A percentile compares a stretch with the other conserved stretches of the same genome.
These are phyloP conservation scores for Nicotiana knightiana DNA, from an alignment of 257 asterid species.

Conservation along the genomic window DNA sequence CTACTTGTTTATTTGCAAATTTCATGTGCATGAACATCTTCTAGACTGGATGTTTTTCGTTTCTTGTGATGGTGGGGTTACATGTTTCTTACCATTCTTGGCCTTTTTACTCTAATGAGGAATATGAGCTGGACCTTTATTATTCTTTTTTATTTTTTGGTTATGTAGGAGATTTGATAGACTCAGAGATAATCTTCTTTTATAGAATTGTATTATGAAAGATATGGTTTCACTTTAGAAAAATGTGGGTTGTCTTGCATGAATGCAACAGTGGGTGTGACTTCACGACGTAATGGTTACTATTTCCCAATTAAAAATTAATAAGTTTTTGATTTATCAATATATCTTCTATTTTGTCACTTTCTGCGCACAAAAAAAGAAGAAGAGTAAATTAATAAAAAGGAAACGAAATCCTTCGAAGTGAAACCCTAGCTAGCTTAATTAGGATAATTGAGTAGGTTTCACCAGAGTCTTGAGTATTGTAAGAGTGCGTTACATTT, in stretches of 20 bases:
- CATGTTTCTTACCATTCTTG: constrained; percentile 27
- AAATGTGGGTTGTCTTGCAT: constrained; percentile 53
- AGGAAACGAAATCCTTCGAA: not conserved
- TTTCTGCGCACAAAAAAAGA: constrained; percentile 7
- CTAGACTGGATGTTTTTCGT: constrained; percentile 27
- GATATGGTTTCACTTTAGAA: constrained; percentile 34
- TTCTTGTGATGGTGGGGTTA: constrained; percentile 35
- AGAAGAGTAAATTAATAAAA: not conserved
- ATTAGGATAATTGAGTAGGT: not conserved
- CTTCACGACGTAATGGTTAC: constrained; percentile 9
- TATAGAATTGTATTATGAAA: constrained; percentile 11
- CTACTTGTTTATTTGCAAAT: not conserved
- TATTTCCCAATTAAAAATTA: constrained; percentile 19
- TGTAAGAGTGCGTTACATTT: no score
- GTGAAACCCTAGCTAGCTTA: not conserved
- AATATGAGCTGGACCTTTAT: constrained; percentile 35
- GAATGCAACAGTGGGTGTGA: constrained; percentile 51
- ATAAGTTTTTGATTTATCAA: constrained; percentile 22
- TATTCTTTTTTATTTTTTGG: not conserved
- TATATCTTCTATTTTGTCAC: constrained; percentile 12
- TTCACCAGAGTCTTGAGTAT: not conserved
- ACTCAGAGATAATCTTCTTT: constrained; percentile 8
- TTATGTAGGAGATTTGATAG: constrained; percentile 19
- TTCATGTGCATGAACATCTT: constrained; percentile 3
- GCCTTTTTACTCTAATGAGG: constrained; percentile 21